Evolutionary conservation across 768 basidiomycete genomes (phyloP).

Genomic region (Ramaria rubella): DNA sequence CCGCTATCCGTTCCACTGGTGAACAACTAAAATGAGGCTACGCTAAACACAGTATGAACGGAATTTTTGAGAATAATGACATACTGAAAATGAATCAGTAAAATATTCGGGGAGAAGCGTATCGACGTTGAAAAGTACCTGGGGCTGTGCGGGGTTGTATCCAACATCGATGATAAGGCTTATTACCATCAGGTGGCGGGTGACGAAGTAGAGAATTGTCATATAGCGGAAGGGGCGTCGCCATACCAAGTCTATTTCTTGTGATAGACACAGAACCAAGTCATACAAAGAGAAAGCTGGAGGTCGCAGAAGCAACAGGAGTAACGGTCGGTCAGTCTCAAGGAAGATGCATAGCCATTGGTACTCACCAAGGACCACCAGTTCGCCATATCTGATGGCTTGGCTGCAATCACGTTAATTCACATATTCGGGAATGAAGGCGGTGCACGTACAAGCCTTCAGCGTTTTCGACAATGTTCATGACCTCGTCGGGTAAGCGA

Average conservation of each 20-base stretch:
- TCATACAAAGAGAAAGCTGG: conserved; percentile 7
- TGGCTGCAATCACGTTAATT: not conserved
- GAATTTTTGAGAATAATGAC: not conserved
- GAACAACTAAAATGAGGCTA: conserved; percentile 1
- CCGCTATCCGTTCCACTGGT: not conserved
- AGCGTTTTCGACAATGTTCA: not conserved
- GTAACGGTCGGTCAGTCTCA: too few species aligned
- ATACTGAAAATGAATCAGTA: not conserved
- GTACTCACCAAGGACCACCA: conserved; percentile 1
- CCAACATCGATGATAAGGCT: conserved; percentile 1
- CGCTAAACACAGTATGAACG: not conserved
- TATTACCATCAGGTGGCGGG: conserved; percentile 3
- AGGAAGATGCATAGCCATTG: not conserved
- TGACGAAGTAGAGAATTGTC: conserved; percentile 5
- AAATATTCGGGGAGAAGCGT: not conserved
- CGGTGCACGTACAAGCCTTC: not conserved
- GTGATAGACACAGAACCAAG: conserved; percentile 2
- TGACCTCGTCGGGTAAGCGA: not conserved
- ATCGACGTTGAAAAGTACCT: not conserved
- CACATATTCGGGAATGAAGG: not conserved
- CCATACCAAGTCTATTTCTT: conserved; percentile 8
- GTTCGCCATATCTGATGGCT: conserved; percentile 2
- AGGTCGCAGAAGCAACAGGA: not conserved
- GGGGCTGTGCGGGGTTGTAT: not conserved
- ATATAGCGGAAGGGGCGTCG: conserved; percentile 7